A percentile compares a stretch with the other conserved stretches of the same genome.
These are phyloP conservation scores for Zoysia pacifica DNA, from an alignment of 176 grass and related monocot species.

Conservation along the genomic window DNA sequence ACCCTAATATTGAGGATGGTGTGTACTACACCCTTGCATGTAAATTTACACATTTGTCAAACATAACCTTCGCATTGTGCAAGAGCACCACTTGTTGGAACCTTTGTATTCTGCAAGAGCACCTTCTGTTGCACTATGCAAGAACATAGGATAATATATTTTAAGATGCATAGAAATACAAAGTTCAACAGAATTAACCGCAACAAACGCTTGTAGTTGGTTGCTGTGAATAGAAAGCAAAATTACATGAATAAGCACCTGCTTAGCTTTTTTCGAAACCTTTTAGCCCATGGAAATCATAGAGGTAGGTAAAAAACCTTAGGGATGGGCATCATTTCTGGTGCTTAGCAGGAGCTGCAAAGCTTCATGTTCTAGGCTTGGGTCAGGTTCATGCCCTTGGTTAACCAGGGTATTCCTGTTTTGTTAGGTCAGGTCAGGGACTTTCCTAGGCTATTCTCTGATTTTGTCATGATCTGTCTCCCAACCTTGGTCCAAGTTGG, in stretches of 20 bases:
- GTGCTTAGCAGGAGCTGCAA: too few species aligned
- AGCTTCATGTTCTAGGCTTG: too few species aligned
- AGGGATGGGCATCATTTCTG: too few species aligned
- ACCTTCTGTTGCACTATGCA: neutral
- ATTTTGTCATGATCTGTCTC: too few species aligned
- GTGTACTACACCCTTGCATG: neutral
- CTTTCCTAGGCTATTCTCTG: too few species aligned
- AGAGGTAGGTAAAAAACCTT: neutral
- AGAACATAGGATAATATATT: neutral
- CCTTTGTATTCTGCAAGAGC: neutral
- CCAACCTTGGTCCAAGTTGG: too few species aligned
- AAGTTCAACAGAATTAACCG: neutral
- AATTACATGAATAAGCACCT: conserved; percentile 3
- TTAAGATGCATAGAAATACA: conserved; percentile 2
- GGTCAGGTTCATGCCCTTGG: too few species aligned
- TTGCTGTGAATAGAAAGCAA: neutral
- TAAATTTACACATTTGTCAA: neutral
- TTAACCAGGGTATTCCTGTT: too few species aligned
- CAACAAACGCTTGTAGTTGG: neutral
- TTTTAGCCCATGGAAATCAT: neutral
- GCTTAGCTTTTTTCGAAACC: conserved; percentile 16
- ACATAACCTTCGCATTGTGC: neutral
- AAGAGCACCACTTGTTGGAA: neutral
- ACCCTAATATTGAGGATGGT: neutral
- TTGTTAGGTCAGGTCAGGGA: too few species aligned